Evolutionary conservation across 1,284 basidiomycete species (phyloP), one percentile per base, ranked within the genome.

Genomic region (Ustanciosporium gigantosporum): DNA sequence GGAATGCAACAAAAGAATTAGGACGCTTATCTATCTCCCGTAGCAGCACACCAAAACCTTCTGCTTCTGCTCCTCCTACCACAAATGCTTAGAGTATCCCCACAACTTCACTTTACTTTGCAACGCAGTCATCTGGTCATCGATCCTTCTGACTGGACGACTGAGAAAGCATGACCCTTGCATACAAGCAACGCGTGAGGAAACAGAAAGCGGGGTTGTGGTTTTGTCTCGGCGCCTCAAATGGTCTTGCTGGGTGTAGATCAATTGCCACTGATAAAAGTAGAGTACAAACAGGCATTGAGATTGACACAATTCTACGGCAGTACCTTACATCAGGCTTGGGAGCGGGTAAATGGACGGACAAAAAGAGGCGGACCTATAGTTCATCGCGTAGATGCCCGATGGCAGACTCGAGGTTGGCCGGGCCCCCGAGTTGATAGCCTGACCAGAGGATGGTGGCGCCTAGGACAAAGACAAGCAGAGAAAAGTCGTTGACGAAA

Each of bases 391-490:
- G 51, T 5, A 36, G 37, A 34, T 39, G 41, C 3, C 32, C 39
- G 0, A 40, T 23, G 15, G 25, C 36, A 21, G 17, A 20, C 23
- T 62, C 52, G 23, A 56, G 29, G 47, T 49, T 45, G 0, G 41
- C 52, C 5, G 51, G 37, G 3, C 59, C 56, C 13, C 61, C 61
- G 22, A 66, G 25, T 40, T 41, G 11, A 14, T 41, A 36, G 2
- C 37, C 50, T 9, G 49, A 43, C 55, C 56, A 72, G 11, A 72
- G 34, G 25, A 72, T 52, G 6, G 52, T 27, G 8, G 36, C 31
- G 8, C 70, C 70, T 25, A 73, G 43, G 4, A 60, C 60, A 47
- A 73, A 73, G 31, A 70, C 59, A 39, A 70, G 27, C 41, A 73
- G n/a, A 15, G 61, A 48, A 1, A 73, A 19, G 36, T 73, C 66